phyloP scores from a whole-genome alignment of 2,329 filamentous ascomycete species.

The Colletotrichum tanaceti region DNA sequence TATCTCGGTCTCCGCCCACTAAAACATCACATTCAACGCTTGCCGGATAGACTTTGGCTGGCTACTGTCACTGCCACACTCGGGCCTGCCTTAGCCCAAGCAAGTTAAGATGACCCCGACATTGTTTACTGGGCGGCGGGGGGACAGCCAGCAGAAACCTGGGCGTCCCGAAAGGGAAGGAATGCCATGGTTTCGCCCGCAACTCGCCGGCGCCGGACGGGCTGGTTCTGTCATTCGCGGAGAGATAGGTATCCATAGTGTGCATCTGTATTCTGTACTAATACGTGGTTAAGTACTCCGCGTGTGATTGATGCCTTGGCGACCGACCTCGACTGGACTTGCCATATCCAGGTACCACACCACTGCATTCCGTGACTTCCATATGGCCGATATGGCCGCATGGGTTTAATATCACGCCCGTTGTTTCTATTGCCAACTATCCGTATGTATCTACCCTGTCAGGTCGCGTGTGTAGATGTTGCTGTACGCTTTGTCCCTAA shows the following conservation, averaged over 20 bases:
- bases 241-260: background rate
- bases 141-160: background rate
- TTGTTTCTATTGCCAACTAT: no score
- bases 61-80: conserved; percentile 11
- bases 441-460: no score
- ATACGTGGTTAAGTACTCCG: no score
- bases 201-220: background rate
- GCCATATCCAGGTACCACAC: conserved; percentile 9
- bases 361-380: background rate
- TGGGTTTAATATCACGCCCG: no score
- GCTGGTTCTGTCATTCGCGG: background rate
- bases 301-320: conserved; percentile 1
- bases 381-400: background rate
- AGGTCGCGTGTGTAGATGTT: no score
- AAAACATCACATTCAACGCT: background rate
- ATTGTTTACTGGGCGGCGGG: background rate
- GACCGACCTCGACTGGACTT: conserved; percentile 25
- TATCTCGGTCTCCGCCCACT: conserved; percentile 32
- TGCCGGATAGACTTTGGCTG: conserved; percentile 20
- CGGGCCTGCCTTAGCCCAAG: background rate
- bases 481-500: no score
- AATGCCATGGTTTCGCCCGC: background rate
- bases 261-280: no score
- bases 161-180: conserved; percentile 1
- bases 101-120: background rate